phyloP scores from a whole-genome alignment of 345 rosid genomes.

The Gossypioides kirkii region DNA sequence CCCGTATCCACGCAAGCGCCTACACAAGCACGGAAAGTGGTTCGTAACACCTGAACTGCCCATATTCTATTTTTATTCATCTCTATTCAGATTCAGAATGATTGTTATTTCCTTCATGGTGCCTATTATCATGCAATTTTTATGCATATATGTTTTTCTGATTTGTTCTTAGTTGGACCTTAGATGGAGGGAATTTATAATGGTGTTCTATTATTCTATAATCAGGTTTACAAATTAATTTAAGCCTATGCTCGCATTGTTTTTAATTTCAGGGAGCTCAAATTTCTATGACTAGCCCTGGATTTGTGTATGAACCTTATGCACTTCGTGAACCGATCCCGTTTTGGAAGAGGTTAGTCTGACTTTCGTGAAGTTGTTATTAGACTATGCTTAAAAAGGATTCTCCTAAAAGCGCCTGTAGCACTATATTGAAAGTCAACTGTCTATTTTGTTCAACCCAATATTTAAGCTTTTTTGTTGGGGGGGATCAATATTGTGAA shows the following conservation, averaged over 20 bases:
- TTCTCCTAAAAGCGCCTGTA: not conserved
- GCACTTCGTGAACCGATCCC: slow-evolving; percentile 57
- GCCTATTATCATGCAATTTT: not conserved
- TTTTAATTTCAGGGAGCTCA: slow-evolving; percentile 57
- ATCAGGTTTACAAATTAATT: not conserved
- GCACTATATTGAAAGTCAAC: not conserved
- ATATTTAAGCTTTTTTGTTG: not conserved
- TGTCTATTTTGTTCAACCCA: not conserved
- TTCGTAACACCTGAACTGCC: slow-evolving; percentile 24
- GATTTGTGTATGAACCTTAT: slow-evolving; percentile 84
- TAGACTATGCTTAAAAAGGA: not conserved
- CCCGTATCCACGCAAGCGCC: slow-evolving; percentile 45
- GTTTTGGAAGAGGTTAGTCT: slow-evolving; percentile 72
- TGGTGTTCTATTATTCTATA: slow-evolving; percentile 1
- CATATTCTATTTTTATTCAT: not conserved
- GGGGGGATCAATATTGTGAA: not conserved
- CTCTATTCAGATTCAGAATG: not conserved
- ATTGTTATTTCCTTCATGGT: not conserved
- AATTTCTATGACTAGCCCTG: slow-evolving; percentile 76
- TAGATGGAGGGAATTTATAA: not conserved
- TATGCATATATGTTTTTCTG: not conserved
- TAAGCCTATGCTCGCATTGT: slow-evolving; percentile 16
- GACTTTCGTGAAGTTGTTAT: not conserved
- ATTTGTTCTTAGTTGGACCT: not conserved
- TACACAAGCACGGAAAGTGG: slow-evolving; percentile 67